A percentile compares a stretch with the other conserved stretches of the same genome.
These are phyloP conservation scores for Neurospora sp. DNA, from an alignment of 2,329 filamentous ascomycete genomes.

Conservation along the genomic window DNA sequence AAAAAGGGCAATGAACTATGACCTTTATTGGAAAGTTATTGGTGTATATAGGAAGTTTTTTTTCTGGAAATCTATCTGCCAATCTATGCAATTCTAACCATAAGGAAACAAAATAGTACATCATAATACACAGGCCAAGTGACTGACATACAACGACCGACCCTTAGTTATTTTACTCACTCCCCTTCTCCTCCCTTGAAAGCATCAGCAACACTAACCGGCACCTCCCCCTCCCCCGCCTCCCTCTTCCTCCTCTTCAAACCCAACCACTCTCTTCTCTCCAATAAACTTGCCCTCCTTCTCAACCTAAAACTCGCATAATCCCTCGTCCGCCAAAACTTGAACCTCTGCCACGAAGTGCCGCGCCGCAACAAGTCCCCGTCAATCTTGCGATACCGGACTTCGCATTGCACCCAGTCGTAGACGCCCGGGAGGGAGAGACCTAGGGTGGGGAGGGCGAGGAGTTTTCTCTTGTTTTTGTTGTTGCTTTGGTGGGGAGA, in stretches of 20 bases:
- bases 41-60: not conserved
- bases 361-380: conserved; percentile 23
- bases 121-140: not conserved
- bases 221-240: not conserved
- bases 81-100: not conserved
- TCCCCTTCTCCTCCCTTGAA: not conserved
- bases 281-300: not conserved
- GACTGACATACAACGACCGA: no score
- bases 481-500: not conserved
- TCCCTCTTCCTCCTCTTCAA: not conserved
- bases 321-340: conserved; percentile 2
- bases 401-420: conserved; percentile 39
- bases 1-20: no score
- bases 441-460: conserved; percentile 45
- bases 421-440: conserved; percentile 36
- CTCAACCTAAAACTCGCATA: not conserved
- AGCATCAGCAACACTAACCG: not conserved
- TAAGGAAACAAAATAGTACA: not conserved
- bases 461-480: conserved; percentile 22
- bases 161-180: no score
- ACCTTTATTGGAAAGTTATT: no score
- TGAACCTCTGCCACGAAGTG: not conserved
- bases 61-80: not conserved
- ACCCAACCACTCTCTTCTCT: not conserved
- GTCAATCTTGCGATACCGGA: conserved; percentile 42